Conservation (phyloP, 768 basidiomycete species). For the Phaeotremella fagi region DNA sequence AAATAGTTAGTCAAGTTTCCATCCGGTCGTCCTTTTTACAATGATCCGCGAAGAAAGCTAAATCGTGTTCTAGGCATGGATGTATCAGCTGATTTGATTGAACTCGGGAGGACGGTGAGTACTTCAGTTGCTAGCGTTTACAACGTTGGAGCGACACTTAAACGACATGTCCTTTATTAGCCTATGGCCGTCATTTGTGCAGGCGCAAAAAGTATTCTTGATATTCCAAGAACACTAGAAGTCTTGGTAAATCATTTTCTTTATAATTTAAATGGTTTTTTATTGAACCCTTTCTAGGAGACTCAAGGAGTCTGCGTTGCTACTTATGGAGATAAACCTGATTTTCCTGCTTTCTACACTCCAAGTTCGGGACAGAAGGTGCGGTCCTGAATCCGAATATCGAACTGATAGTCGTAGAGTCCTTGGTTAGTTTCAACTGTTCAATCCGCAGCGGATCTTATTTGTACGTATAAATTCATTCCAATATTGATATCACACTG, state of each 20-base stretch:
- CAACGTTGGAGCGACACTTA: no score
- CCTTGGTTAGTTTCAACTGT: constrained; percentile 72
- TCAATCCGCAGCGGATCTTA: constrained; percentile 61
- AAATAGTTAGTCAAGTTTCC: constrained; percentile 60
- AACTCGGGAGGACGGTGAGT: constrained; percentile 66
- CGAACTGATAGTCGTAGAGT: no score
- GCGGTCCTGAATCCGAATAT: neutral
- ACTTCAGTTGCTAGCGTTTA: no score
- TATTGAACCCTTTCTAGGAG: constrained; percentile 57
- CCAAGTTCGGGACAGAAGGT: constrained; percentile 77
- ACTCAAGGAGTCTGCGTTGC: constrained; percentile 89
- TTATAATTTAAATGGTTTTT: neutral
- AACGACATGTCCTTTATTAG: constrained; percentile 4
- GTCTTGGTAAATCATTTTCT: constrained; percentile 43
- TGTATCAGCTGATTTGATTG: constrained; percentile 86
- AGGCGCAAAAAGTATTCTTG: constrained; percentile 90
- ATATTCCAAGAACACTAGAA: constrained; percentile 65
- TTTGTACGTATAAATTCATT: constrained; percentile 10
- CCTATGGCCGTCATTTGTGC: constrained; percentile 89
- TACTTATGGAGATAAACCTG: constrained; percentile 65
- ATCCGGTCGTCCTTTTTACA: no score
- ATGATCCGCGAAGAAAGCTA: neutral
- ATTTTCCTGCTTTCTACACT: constrained; percentile 94
- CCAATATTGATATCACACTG: no score
- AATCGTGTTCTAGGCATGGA: constrained; percentile 68